Percentiles rank a stretch among this genome's conserved stretches.
Conservation (phyloP, 148 eudicot genomes). For the Suaeda aralocaspica region DNA sequence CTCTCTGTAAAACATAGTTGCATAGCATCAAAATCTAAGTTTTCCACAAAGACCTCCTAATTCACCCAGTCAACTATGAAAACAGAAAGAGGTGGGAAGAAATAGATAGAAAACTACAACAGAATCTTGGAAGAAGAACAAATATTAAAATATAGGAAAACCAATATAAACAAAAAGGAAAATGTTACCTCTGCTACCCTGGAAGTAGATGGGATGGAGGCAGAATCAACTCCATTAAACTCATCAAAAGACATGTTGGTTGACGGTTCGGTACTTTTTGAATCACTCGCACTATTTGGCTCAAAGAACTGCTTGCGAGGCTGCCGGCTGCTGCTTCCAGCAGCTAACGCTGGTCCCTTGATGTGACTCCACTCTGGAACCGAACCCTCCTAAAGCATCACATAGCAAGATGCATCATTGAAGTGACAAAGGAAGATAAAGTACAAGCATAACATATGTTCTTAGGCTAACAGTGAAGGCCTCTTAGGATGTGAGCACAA, state of each 20-base stretch:
- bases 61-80: too few relatives aligned
- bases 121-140: neutral
- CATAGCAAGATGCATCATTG: neutral
- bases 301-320: constrained; percentile 64
- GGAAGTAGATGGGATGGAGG: constrained; percentile 53
- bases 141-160: neutral
- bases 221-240: constrained; percentile 66
- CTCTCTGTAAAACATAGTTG: too few relatives aligned
- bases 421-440: neutral
- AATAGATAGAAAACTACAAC: too few relatives aligned
- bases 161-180: neutral
- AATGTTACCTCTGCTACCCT: constrained; percentile 57
- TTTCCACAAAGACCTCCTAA: too few relatives aligned
- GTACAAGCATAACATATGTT: neutral
- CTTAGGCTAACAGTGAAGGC: neutral
- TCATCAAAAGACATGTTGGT: constrained; percentile 53
- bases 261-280: constrained; percentile 61
- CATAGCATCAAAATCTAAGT: too few relatives aligned
- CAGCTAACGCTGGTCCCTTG: constrained; percentile 52
- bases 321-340: constrained; percentile 60
- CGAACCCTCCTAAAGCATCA: constrained; percentile 47
- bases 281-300: constrained; percentile 49
- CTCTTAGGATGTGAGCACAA: neutral
- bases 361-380: constrained; percentile 59
- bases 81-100: too few relatives aligned